These are phyloP conservation scores for Scutellaria galericulata DNA, from an alignment of 257 asterid genomes.

Conservation along the genomic window DNA sequence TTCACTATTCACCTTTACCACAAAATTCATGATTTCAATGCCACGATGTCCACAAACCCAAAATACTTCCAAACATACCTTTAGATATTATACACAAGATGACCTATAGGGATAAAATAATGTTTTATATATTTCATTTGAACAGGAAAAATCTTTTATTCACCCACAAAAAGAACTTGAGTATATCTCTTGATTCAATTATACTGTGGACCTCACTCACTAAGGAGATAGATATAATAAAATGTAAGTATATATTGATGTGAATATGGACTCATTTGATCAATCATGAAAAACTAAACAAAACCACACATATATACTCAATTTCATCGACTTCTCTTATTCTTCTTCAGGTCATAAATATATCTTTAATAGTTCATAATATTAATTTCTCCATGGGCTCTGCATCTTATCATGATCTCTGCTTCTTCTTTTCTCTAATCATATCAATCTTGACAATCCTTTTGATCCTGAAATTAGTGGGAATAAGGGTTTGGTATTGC, in stretches of 20 bases:
- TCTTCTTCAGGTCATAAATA: background rate
- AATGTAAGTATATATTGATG: background rate
- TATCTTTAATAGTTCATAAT: too few species aligned
- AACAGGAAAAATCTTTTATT: background rate
- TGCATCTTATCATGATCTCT: conserved; percentile 14
- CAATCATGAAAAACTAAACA: background rate
- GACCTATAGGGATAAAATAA: too few species aligned
- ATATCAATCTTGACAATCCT: conserved; percentile 12
- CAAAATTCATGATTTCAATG: too few species aligned
- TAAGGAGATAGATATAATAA: too few species aligned
- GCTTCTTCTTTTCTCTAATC: conserved; percentile 17
- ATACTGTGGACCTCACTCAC: conserved; percentile 13
- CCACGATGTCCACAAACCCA: too few species aligned
- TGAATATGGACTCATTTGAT: conserved; percentile 19
- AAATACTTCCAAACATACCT: too few species aligned
- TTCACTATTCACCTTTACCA: too few species aligned
- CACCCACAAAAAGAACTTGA: background rate
- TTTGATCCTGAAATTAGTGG: conserved; percentile 29
- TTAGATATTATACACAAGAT: too few species aligned
- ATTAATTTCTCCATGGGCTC: conserved; percentile 38
- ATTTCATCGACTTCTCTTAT: background rate
- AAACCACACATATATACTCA: too few species aligned
- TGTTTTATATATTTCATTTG: background rate
- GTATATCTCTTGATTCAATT: conserved; percentile 13
- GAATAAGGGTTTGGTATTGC: conserved; percentile 48